phyloP scores from a whole-genome alignment of 2,329 filamentous ascomycete genomes.

The Fusarium aywerte region DNA sequence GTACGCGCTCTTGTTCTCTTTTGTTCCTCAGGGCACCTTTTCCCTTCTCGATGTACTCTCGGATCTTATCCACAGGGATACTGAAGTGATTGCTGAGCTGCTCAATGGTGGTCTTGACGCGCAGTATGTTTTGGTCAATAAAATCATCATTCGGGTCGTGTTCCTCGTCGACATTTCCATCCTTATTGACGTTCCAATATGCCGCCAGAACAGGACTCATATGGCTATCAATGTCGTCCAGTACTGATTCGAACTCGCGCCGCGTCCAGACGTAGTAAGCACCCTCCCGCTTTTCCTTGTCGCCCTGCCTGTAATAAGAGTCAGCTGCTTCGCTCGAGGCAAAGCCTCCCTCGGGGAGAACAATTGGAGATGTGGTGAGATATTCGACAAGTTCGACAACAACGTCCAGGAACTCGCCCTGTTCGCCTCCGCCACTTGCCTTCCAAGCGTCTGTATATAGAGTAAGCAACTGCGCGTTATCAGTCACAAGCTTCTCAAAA shows the following conservation, averaged over 20 bases:
- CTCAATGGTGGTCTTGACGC: constrained; percentile 72
- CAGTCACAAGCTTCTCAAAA: constrained; percentile 97
- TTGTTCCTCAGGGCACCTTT: constrained; percentile 75
- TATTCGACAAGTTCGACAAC: constrained; percentile 90
- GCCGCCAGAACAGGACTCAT: constrained; percentile 79
- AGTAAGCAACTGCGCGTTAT: constrained; percentile 86
- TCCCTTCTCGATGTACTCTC: constrained; percentile 73
- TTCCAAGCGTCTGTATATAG: constrained; percentile 90
- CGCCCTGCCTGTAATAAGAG: constrained; percentile 77
- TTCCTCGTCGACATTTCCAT: constrained; percentile 85
- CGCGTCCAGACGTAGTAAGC: constrained; percentile 95
- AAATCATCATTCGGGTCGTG: constrained; percentile 95
- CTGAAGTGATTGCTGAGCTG: constrained; percentile 81
- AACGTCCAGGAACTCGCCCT: constrained; percentile 78
- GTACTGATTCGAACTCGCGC: constrained; percentile 82
- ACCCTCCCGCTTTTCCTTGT: constrained; percentile 86
- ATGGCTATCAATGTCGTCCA: constrained; percentile 62
- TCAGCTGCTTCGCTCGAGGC: constrained; percentile 92
- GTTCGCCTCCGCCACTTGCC: constrained; percentile 59
- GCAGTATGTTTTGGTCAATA: constrained; percentile 90
- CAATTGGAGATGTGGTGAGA: constrained; percentile 76
- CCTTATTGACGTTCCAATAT: constrained; percentile 84
- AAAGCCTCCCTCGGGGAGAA: constrained; percentile 77
- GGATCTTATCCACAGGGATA: constrained; percentile 74
- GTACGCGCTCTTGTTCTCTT: constrained; percentile 77